phyloP scores from a whole-genome alignment of 192 early-diverging fungal species.

The Podila clonocystis region DNA sequence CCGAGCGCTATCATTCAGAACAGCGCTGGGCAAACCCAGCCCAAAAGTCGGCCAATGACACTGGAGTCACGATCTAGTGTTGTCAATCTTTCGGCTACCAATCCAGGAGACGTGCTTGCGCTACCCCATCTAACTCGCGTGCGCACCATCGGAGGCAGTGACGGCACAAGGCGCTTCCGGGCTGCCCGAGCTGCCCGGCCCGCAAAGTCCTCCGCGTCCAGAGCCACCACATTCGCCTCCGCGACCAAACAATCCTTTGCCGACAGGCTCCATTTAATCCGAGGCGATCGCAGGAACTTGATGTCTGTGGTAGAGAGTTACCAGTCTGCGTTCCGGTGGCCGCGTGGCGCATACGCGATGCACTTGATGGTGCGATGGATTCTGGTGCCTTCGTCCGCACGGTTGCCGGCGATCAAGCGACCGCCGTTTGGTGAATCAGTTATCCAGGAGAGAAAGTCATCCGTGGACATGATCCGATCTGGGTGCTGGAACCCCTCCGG shows the following conservation, averaged over 20 bases:
- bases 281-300: neutral
- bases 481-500: neutral
- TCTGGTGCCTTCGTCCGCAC: slow-evolving; percentile 14
- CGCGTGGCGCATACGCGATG: slow-evolving; percentile 26
- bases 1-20: neutral
- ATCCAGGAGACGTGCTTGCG: slow-evolving; percentile 11
- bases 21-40: neutral
- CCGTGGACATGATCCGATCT: neutral
- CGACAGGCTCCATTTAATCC: neutral
- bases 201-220: neutral
- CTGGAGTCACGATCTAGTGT: neutral
- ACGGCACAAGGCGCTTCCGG: neutral
- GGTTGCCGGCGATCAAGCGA: slow-evolving; percentile 22
- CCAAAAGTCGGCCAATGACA: neutral
- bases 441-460: neutral
- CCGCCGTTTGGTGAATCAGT: neutral
- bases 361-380: slow-evolving; percentile 19
- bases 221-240: neutral
- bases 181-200: no score
- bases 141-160: slow-evolving; percentile 27
- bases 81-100: neutral
- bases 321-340: slow-evolving; percentile 18
- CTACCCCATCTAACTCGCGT: slow-evolving; percentile 10
- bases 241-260: neutral
- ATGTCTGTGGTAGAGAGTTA: slow-evolving; percentile 5